Conservation (phyloP, 345 rosid species). For the Gossypium mustelinum region DNA sequence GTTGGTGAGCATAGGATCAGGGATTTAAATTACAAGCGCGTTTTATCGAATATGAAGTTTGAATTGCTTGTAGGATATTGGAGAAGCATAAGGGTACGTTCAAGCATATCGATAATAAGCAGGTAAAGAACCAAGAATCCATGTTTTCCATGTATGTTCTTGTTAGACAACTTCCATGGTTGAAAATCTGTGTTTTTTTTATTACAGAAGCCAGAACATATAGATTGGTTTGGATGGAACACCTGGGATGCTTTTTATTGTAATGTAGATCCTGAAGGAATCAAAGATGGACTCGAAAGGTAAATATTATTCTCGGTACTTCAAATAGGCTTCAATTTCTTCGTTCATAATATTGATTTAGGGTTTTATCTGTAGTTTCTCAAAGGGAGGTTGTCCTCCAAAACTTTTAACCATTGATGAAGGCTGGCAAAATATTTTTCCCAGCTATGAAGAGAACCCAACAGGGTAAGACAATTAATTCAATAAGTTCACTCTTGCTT, state of each 20-base stretch:
- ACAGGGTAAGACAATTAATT: constrained; percentile 31
- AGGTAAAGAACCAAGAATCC: constrained; percentile 23
- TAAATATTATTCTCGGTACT: background rate
- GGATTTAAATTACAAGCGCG: background rate
- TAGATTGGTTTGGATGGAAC: constrained; percentile 70
- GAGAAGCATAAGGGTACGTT: constrained; percentile 55
- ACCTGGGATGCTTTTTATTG: constrained; percentile 74
- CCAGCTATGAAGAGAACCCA: constrained; percentile 36
- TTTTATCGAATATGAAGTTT: background rate
- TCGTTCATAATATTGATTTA: background rate
- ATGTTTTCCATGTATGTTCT: background rate
- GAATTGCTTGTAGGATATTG: constrained; percentile 37
- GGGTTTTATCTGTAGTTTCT: constrained; percentile 28
- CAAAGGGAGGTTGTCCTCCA: constrained; percentile 42
- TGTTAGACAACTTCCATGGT: background rate
- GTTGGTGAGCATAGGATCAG: constrained; percentile 4
- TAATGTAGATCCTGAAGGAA: constrained; percentile 43
- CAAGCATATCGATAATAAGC: constrained; percentile 46
- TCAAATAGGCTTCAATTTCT: background rate
- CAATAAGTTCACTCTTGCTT: background rate
- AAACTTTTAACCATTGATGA: constrained; percentile 58
- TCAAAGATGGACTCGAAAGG: constrained; percentile 52
- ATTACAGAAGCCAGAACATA: constrained; percentile 42
- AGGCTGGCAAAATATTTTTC: constrained; percentile 56
- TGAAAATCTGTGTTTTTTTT: background rate